Conservation (phyloP, 495 filamentous ascomycete species). For the Tuber melanosporum region DNA sequence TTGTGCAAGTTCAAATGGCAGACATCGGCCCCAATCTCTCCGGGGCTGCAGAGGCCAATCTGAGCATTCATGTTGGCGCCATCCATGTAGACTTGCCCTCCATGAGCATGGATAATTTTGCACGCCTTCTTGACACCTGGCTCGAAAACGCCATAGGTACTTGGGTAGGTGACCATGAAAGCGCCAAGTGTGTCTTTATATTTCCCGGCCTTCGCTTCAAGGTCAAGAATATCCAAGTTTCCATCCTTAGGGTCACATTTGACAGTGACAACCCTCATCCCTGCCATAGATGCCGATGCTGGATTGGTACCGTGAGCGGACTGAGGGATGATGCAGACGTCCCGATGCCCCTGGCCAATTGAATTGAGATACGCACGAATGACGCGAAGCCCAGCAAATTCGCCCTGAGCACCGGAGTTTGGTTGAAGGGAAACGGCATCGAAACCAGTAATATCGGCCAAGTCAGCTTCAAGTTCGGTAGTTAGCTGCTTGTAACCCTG, state of each 20-base stretch:
- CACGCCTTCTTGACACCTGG: constrained; percentile 82
- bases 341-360: constrained; percentile 59
- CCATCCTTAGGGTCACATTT: constrained; percentile 85
- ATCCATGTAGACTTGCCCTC: constrained; percentile 98
- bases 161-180: constrained; percentile 98
- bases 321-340: constrained; percentile 93
- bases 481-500: constrained; percentile 67
- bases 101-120: constrained; percentile 75
- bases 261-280: constrained; percentile 90
- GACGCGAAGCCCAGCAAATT: constrained; percentile 87
- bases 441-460: constrained; percentile 85
- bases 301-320: constrained; percentile 98
- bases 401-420: constrained; percentile 94
- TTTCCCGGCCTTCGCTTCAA: constrained; percentile 81
- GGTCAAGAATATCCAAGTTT: constrained; percentile 81
- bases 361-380: constrained; percentile 81
- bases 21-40: constrained; percentile 94
- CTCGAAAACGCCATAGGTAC: constrained; percentile 95
- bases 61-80: constrained; percentile 99
- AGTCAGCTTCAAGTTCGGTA: constrained; percentile 64
- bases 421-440: constrained; percentile 84
- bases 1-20: constrained; percentile 98
- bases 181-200: constrained; percentile 80
- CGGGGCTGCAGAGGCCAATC: constrained; percentile 92
- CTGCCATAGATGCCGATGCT: constrained; percentile 92